These are phyloP conservation scores for Coniochaeta sp. DNA, from an alignment of 2,329 filamentous ascomycete species.

Conservation along the genomic window DNA sequence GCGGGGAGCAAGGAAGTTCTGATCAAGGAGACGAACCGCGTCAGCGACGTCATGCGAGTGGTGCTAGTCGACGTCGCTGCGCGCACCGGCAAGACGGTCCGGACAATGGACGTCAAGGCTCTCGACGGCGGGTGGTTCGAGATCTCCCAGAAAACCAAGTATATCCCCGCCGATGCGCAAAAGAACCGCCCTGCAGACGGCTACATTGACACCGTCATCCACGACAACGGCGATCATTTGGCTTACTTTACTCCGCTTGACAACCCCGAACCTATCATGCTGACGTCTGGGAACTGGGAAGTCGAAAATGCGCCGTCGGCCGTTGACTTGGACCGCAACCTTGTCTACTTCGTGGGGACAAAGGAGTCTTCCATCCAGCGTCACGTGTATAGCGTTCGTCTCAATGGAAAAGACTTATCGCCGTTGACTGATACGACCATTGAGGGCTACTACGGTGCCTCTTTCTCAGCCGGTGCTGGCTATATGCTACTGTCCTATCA, in stretches of 20 bases:
- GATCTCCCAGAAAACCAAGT: conserved; percentile 77
- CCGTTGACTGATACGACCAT: conserved; percentile 66
- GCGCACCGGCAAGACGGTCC: conserved; percentile 69
- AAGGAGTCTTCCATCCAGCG: conserved; percentile 84
- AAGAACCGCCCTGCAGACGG: conserved; percentile 76
- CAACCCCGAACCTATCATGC: conserved; percentile 70
- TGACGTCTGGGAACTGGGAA: conserved; percentile 89
- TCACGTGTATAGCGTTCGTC: conserved; percentile 82
- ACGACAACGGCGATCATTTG: conserved; percentile 82
- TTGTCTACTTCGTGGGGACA: conserved; percentile 86
- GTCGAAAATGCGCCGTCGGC: conserved; percentile 79
- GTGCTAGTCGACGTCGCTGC: conserved; percentile 73
- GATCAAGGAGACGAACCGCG: conserved; percentile 87
- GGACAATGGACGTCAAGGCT: conserved; percentile 69
- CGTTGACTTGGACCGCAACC: conserved; percentile 74
- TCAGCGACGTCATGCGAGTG: conserved; percentile 85
- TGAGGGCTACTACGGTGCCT: conserved; percentile 73
- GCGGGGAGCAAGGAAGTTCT: conserved; percentile 70
- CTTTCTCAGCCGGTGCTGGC: conserved; percentile 75
- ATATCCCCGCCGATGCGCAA: conserved; percentile 72
- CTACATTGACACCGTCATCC: conserved; percentile 85
- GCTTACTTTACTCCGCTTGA: conserved; percentile 90
- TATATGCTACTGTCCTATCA: conserved; percentile 80
- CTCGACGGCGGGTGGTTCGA: conserved; percentile 98
- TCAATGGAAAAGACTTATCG: conserved; percentile 68